Evolutionary conservation across 1,284 basidiomycete species (phyloP).

Genomic region (Amylostereum chailletii): DNA sequence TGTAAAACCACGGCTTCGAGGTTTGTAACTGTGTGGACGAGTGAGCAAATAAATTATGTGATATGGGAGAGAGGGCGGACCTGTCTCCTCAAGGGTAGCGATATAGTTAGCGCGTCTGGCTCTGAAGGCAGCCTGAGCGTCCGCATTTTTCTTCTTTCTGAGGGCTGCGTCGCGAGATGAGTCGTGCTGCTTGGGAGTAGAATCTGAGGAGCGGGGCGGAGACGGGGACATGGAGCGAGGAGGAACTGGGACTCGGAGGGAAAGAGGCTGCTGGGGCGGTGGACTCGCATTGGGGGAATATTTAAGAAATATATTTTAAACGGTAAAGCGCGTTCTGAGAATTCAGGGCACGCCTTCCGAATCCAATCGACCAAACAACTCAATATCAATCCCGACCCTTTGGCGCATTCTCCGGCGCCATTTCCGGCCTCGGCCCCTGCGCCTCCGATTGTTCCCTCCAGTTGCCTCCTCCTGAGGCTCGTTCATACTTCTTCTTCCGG

Average conservation of each 20-base stretch:
- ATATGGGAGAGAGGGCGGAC: conserved; percentile 28
- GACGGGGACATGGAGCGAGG: conserved; percentile 21
- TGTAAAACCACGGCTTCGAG: conserved; percentile 74
- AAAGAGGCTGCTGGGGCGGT: not conserved
- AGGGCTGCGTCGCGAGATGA: conserved; percentile 51
- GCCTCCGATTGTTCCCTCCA: conserved; percentile 8
- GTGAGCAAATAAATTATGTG: conserved; percentile 14
- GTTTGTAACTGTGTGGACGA: conserved; percentile 49
- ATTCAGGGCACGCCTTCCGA: conserved; percentile 39
- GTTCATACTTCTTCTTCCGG: not conserved
- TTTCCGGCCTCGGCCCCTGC: not conserved
- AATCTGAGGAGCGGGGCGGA: conserved; percentile 18
- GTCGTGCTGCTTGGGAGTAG: conserved; percentile 25
- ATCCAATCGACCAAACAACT: no score
- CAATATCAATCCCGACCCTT: no score
- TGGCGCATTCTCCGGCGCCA: no score
- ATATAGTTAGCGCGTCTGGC: conserved; percentile 76
- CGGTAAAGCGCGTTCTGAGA: conserved; percentile 47
- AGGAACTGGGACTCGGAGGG: conserved; percentile 16
- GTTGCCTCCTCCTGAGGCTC: not conserved
- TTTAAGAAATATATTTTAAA: conserved; percentile 14
- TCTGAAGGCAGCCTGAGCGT: conserved; percentile 67
- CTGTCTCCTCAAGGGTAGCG: conserved; percentile 80
- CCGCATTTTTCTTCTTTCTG: conserved; percentile 79
- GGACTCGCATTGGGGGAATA: not conserved